Conservation (phyloP, 768 basidiomycete genomes). For the Lactarius akahatsu region DNA sequence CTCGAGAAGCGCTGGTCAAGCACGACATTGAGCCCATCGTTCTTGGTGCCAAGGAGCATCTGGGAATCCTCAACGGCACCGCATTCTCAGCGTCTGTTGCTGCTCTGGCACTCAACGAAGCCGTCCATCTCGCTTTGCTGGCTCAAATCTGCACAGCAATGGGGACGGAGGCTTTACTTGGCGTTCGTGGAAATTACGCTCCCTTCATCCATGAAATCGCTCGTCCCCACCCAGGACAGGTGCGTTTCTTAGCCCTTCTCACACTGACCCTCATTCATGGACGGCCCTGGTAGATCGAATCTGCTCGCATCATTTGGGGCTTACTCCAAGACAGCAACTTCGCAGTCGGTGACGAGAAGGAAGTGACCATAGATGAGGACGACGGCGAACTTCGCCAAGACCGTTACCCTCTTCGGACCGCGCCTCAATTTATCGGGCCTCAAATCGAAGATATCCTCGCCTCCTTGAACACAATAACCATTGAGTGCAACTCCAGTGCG, state of each 20-base stretch:
- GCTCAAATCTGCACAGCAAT: constrained; percentile 77
- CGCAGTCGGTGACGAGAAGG: constrained; percentile 63
- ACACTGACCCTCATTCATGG: background rate
- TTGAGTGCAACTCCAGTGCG: constrained; percentile 82
- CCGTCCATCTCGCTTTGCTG: constrained; percentile 63
- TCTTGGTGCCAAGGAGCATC: constrained; percentile 73
- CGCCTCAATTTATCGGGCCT: constrained; percentile 84
- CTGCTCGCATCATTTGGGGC: constrained; percentile 64
- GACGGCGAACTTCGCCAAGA: constrained; percentile 77
- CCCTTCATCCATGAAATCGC: constrained; percentile 75
- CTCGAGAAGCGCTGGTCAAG: constrained; percentile 54
- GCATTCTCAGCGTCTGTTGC: constrained; percentile 83
- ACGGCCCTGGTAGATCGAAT: constrained; percentile 54
- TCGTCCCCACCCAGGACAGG: constrained; percentile 84
- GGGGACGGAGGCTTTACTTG: constrained; percentile 79
- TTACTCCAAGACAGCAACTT: constrained; percentile 69
- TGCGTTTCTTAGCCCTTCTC: constrained; percentile 31
- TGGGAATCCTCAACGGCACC: constrained; percentile 82
- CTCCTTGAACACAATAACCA: constrained; percentile 60
- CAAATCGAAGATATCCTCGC: constrained; percentile 77
- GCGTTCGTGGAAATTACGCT: constrained; percentile 68
- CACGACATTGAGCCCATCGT: constrained; percentile 64
- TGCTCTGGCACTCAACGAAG: constrained; percentile 68
- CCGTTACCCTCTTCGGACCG: constrained; percentile 69
- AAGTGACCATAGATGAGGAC: constrained; percentile 71